phyloP scores from a whole-genome alignment of 2,329 filamentous ascomycete genomes.

The Aspergillus sp. region DNA sequence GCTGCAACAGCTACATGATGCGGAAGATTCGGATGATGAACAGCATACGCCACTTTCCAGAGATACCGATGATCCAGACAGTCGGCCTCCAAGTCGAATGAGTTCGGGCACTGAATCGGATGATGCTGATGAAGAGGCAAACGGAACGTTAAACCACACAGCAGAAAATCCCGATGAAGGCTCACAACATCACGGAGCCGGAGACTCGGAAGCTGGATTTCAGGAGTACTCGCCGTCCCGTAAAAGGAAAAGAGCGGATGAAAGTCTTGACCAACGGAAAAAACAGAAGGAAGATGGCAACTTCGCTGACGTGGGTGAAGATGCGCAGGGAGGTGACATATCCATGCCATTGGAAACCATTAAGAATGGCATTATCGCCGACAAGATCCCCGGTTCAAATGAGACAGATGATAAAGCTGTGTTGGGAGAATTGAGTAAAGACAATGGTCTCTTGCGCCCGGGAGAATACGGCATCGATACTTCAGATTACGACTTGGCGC shows the following conservation, averaged over 20 bases:
- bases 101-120: slow-evolving; percentile 55
- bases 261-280: slow-evolving; percentile 70
- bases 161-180: slow-evolving; percentile 16
- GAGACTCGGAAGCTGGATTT: slow-evolving; percentile 16
- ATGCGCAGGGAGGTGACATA: slow-evolving; percentile 37
- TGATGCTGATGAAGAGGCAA: slow-evolving; percentile 40
- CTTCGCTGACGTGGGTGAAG: slow-evolving; percentile 62
- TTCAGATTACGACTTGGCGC: slow-evolving; percentile 13
- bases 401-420: not conserved
- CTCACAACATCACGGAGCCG: slow-evolving; percentile 12
- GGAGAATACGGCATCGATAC: slow-evolving; percentile 19
- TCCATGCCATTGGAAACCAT: not conserved
- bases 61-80: slow-evolving; percentile 85
- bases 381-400: not conserved
- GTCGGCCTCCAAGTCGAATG: slow-evolving; percentile 72
- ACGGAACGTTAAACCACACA: slow-evolving; percentile 24
- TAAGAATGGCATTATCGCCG: not conserved
- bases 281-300: slow-evolving; percentile 83
- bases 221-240: slow-evolving; percentile 44
- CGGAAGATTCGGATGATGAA: slow-evolving; percentile 86
- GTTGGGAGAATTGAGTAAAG: not conserved
- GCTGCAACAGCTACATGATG: slow-evolving; percentile 71
- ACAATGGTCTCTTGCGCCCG: slow-evolving; percentile 61
- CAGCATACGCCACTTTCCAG: slow-evolving; percentile 64
- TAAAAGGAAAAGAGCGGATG: slow-evolving; percentile 74